A percentile compares a stretch with the other conserved stretches of the same genome.
These are phyloP conservation scores for Lojkania enalia DNA, from an alignment of 2,329 filamentous ascomycete genomes.

Conservation along the genomic window DNA sequence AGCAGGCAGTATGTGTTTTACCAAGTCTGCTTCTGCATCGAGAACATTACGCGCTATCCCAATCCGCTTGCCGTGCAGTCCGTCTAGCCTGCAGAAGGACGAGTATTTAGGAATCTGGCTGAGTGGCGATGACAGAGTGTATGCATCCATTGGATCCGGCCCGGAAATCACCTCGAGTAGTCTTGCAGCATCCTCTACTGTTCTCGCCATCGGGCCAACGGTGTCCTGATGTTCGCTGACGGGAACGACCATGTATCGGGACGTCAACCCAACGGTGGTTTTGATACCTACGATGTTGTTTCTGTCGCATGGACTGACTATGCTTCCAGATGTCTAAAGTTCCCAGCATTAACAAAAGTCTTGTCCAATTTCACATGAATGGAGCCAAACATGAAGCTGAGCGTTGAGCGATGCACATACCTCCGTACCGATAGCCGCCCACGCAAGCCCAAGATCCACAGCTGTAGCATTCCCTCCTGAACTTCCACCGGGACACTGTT, in stretches of 20 bases:
- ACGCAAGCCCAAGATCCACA: slow-evolving; percentile 58
- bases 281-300: slow-evolving; percentile 64
- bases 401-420: too few relatives aligned
- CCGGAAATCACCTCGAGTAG: slow-evolving; percentile 59
- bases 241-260: slow-evolving; percentile 64
- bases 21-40: not conserved
- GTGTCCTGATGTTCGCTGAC: slow-evolving; percentile 58
- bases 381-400: too few relatives aligned
- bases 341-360: too few relatives aligned
- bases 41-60: not conserved
- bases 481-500: slow-evolving; percentile 62
- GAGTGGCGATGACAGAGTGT: not conserved
- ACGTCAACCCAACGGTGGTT: slow-evolving; percentile 63
- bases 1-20: not conserved
- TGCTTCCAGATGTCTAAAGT: slow-evolving; percentile 60
- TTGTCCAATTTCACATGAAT: too few relatives aligned
- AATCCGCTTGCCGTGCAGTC: not conserved
- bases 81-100: not conserved
- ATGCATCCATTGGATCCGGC: slow-evolving; percentile 35
- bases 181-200: slow-evolving; percentile 58
- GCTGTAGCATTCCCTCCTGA: slow-evolving; percentile 63
- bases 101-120: not conserved
- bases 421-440: slow-evolving; percentile 60
- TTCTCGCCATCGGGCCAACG: slow-evolving; percentile 57
- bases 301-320: slow-evolving; percentile 56